Percentiles rank a stretch among this genome's conserved stretches.
Evolutionary conservation across 2,329 filamentous ascomycete genomes (phyloP).

Genomic region (Clarireedia homoeocarpa): DNA sequence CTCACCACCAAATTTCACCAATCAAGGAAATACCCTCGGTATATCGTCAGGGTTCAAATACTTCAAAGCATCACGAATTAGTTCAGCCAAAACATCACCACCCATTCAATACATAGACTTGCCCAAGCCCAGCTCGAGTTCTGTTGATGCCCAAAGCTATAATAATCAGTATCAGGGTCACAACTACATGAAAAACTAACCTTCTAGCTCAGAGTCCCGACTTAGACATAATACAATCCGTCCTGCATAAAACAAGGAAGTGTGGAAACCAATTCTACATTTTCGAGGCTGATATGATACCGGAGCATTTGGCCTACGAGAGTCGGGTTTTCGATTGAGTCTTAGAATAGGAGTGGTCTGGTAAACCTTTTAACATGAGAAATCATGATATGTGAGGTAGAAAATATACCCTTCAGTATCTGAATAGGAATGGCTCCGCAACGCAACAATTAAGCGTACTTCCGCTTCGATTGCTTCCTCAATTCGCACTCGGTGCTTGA

Average conservation of each 20-base stretch:
- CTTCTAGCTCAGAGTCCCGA: constrained; percentile 69
- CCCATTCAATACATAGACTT: constrained; percentile 69
- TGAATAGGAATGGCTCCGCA: constrained; percentile 66
- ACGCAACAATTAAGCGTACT: constrained; percentile 67
- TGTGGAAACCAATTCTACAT: constrained; percentile 69
- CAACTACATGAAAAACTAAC: constrained; percentile 19
- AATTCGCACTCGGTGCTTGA: constrained; percentile 65
- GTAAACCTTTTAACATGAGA: background rate
- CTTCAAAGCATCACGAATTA: constrained; percentile 57
- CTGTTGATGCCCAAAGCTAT: constrained; percentile 60
- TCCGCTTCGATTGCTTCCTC: constrained; percentile 73
- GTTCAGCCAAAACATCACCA: constrained; percentile 65
- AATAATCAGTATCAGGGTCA: constrained; percentile 2
- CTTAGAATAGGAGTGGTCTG: constrained; percentile 59
- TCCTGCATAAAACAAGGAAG: constrained; percentile 61
- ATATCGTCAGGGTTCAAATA: constrained; percentile 57
- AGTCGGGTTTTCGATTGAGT: constrained; percentile 62
- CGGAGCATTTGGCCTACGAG: constrained; percentile 65
- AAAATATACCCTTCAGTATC: constrained; percentile 54
- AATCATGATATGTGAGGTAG: background rate
- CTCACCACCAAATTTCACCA: constrained; percentile 57
- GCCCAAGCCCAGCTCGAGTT: constrained; percentile 62
- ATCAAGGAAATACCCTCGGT: constrained; percentile 61
- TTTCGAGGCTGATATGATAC: constrained; percentile 64
- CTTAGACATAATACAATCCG: constrained; percentile 62